Evolutionary conservation across 768 basidiomycete species (phyloP).

Genomic region (Coprinopsis cinerea): DNA sequence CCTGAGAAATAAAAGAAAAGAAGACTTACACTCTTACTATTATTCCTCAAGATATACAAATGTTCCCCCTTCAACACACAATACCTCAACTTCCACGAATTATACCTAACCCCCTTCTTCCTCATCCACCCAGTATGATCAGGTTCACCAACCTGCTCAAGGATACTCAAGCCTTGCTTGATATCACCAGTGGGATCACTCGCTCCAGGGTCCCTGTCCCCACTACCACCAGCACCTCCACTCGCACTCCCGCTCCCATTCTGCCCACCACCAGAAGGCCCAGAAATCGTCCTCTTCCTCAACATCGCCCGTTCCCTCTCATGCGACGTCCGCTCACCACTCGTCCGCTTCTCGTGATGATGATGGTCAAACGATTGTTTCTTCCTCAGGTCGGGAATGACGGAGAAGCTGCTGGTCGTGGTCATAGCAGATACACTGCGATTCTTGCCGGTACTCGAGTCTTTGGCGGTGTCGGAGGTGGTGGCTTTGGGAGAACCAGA

Average conservation of each 20-base stretch:
- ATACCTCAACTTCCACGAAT: slow-evolving; percentile 87
- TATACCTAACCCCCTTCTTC: slow-evolving; percentile 92
- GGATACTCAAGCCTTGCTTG: slow-evolving; percentile 63
- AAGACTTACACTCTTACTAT: slow-evolving; percentile 49
- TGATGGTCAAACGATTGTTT: slow-evolving; percentile 13
- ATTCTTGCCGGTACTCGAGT: slow-evolving; percentile 1
- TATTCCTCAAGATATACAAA: slow-evolving; percentile 80
- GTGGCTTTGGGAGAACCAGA: slow-evolving; percentile 16
- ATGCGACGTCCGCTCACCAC: background rate
- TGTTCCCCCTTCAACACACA: slow-evolving; percentile 91
- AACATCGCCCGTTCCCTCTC: slow-evolving; percentile 24
- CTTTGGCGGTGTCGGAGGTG: background rate
- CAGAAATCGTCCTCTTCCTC: slow-evolving; percentile 51
- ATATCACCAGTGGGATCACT: slow-evolving; percentile 27
- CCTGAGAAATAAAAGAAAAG: slow-evolving; percentile 13
- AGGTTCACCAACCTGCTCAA: slow-evolving; percentile 86
- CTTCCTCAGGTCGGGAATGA: slow-evolving; percentile 8
- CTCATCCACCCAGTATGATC: slow-evolving; percentile 94
- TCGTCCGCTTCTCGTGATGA: slow-evolving; percentile 23
- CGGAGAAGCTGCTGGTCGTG: background rate
- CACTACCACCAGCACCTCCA: slow-evolving; percentile 7
- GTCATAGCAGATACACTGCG: slow-evolving; percentile 1
- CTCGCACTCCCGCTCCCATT: too few species aligned
- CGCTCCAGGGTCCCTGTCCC: background rate
- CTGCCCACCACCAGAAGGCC: slow-evolving; percentile 16